Conservation (phyloP, 2,329 filamentous ascomycete species). For the Calonectria crousiana region DNA sequence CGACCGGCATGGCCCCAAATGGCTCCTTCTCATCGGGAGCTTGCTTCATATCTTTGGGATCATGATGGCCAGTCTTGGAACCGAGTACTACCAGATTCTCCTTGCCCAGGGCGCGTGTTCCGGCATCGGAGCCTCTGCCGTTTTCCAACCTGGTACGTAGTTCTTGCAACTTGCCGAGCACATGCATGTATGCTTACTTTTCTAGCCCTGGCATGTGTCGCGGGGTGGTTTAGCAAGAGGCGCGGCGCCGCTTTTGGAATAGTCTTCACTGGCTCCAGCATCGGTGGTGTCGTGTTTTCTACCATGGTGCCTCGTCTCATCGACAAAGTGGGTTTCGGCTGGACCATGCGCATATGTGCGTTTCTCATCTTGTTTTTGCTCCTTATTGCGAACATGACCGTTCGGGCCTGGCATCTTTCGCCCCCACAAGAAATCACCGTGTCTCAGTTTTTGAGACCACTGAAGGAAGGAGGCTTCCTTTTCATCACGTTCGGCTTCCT, state of each 20-base stretch:
- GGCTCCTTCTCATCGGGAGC: slow-evolving; percentile 64
- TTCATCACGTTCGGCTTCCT: slow-evolving; percentile 47
- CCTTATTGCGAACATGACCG: slow-evolving; percentile 47
- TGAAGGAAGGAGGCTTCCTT: slow-evolving; percentile 47
- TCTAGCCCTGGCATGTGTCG: slow-evolving; percentile 45
- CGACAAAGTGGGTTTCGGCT: slow-evolving; percentile 49
- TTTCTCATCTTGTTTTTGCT: slow-evolving; percentile 53
- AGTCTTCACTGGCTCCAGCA: slow-evolving; percentile 49
- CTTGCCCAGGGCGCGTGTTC: slow-evolving; percentile 54
- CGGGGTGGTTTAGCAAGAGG: slow-evolving; percentile 50
- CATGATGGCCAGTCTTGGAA: slow-evolving; percentile 70
- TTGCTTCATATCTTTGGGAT: slow-evolving; percentile 71
- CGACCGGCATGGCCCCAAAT: slow-evolving; percentile 73
- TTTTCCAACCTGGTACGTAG: slow-evolving; percentile 47
- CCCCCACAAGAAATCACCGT: slow-evolving; percentile 42
- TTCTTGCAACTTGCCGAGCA: background rate
- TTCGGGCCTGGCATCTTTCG: slow-evolving; percentile 42
- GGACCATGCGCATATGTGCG: slow-evolving; percentile 54
- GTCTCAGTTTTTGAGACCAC: slow-evolving; percentile 48
- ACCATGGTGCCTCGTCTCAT: slow-evolving; percentile 55
- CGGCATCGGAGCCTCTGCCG: slow-evolving; percentile 48
- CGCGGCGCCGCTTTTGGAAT: slow-evolving; percentile 53
- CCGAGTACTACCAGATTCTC: slow-evolving; percentile 56
- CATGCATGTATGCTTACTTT: background rate
- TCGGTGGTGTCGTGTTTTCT: slow-evolving; percentile 57